Base-by-base conservation (phyloP, 768 basidiomycete genomes). In the Calocera viscosa region DNA sequence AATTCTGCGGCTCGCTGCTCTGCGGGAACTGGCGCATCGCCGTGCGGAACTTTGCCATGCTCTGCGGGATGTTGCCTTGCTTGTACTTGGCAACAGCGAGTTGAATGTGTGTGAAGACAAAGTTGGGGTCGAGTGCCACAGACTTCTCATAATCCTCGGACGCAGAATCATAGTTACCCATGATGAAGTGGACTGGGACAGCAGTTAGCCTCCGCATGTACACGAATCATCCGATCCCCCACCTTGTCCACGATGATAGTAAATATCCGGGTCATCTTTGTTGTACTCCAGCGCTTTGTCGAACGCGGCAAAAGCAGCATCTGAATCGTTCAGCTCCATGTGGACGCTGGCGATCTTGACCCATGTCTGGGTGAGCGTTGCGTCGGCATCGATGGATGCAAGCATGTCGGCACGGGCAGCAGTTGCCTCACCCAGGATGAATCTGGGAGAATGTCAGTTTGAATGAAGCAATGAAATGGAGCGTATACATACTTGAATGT, bases 231-330 rank as follows among this genome's bases (percentile, higher is more conserved):
- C 64, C 69, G 39, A 53, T 67, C 47, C 34, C 81, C 63, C 63
- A 90, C 91, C 91, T 81, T 99, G 96, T 49, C 95, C 96, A 71
- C 94, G 91, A 76, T 99, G 96, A 77, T 99, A 99, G 80, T 91
- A 98, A 67, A 96, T 92, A 76, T 98, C 95, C 0, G 95, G 88
- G 77, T 98, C 94, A 63, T 86, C 79, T 5, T 86, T 78, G 72
- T 98, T 87, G 71, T 89, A 83, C 71, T 82, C 80, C 73, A 93
- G 87, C 0, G 96, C 96, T 69, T 88, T 81, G 49, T 95, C 94
- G 74, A 97, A 98, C 74, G 89, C 90, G 67, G 88, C 85, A 77
- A 98, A 94, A 0, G 95, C 90, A 70, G 84, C 85, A 22, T 80
- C 78, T 14, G 90, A 82, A 69, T 93, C 84, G 41, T 88, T 87